A percentile compares a stretch with the other conserved stretches of the same genome.
These are phyloP conservation scores for Eremothecium cymbalariae DNA, from an alignment of 1,139 yeast genomes.

Conservation along the genomic window DNA sequence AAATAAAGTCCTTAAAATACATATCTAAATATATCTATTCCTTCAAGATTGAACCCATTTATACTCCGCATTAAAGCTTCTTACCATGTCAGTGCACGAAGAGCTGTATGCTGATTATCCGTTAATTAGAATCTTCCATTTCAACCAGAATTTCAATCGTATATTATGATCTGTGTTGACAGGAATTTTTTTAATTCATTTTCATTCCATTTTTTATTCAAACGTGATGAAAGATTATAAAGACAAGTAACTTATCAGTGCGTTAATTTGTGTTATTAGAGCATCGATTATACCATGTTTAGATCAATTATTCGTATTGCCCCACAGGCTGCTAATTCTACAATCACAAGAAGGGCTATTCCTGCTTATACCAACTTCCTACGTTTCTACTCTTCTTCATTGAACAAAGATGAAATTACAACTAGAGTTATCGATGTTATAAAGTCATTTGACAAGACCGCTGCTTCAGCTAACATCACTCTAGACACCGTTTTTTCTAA, in stretches of 20 bases:
- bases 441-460: slow-evolving; percentile 27
- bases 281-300: slow-evolving; percentile 13
- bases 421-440: slow-evolving; percentile 27
- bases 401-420: slow-evolving; percentile 22
- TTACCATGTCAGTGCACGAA: too few species aligned
- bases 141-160: too few species aligned
- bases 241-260: background rate
- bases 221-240: too few species aligned
- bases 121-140: too few species aligned
- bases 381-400: slow-evolving; percentile 23
- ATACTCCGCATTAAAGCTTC: too few species aligned
- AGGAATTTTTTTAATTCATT: too few species aligned
- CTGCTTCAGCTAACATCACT: slow-evolving; percentile 24
- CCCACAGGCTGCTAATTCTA: slow-evolving; percentile 13
- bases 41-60: too few species aligned
- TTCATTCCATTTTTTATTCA: too few species aligned
- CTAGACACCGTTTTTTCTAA: slow-evolving; percentile 29
- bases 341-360: slow-evolving; percentile 9
- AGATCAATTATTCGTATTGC: slow-evolving; percentile 20
- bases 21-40: too few species aligned
- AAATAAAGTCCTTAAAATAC: too few species aligned
- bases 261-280: background rate
- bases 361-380: slow-evolving; percentile 3
- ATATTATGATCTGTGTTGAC: too few species aligned
- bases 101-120: too few species aligned